Conservation (phyloP, 225 moss, liverwort and hornwort genomes). For the Ulota crispa region DNA sequence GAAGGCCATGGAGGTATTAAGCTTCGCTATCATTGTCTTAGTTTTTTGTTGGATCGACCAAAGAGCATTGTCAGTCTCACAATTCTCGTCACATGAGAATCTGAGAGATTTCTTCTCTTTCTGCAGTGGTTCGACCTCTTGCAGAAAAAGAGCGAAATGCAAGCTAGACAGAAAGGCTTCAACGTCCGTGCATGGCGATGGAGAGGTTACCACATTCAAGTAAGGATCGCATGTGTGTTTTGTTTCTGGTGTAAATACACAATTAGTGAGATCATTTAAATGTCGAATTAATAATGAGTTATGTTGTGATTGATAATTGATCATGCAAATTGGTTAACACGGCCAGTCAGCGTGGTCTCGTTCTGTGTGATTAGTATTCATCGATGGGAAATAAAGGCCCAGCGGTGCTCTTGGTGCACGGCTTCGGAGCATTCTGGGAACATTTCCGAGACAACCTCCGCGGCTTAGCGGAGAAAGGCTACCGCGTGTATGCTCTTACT, state of each 20-base stretch:
- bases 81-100: neutral
- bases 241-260: neutral
- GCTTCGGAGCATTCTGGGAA: constrained; percentile 98
- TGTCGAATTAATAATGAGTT: neutral
- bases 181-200: constrained; percentile 80
- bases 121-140: constrained; percentile 88
- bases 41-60: neutral
- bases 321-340: constrained; percentile 1
- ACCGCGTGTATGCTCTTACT: constrained; percentile 88
- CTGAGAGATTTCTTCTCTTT: constrained; percentile 20
- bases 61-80: neutral
- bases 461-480: constrained; percentile 73
- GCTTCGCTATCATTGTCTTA: neutral
- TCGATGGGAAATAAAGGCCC: constrained; percentile 75
- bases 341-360: neutral
- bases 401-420: constrained; percentile 87
- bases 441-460: constrained; percentile 89
- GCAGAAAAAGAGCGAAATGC: constrained; percentile 70
- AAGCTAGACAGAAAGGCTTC: constrained; percentile 69
- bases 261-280: neutral
- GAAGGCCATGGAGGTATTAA: constrained; percentile 89
- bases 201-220: constrained; percentile 92
- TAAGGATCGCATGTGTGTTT: constrained; percentile 20
- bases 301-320: constrained; percentile 6
- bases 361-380: constrained; percentile 62